Evolutionary conservation across 805 yeast genomes (phyloP), one percentile per base, ranked within the genome.

Genomic region (Starmerella geochares): DNA sequence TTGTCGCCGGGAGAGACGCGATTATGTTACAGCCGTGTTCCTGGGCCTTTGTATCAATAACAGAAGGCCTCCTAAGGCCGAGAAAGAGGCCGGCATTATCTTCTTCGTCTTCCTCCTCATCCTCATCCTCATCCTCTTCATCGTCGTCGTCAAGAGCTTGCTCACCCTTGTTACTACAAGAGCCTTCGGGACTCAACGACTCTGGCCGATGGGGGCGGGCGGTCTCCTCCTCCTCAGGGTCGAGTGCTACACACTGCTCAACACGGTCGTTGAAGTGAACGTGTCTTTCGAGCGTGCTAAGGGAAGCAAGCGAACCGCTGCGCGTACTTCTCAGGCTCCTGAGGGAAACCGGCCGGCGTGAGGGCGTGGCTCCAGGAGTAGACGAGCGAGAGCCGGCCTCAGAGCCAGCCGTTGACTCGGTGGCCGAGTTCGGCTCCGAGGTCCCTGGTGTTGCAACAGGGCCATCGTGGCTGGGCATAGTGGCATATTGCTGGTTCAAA

Each of bases 261-360:
- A 92, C 99, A 48, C 87, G 79, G 63, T 86, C 94, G 64, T 83
- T 92, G 68, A 92, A 92, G 66, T 88, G 97, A 54, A 92, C 88
- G 58, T 77, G 94, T 53, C 94, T 77, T 56, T 69, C 73, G 4
- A 40, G 11, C 32, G 50, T 50, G 10, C 29, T 33, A 4, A 46
- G 27, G 14, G 56, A 54, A 20, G 50, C 40, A 14, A 32, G 42
- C 21, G 54, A 50, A 16, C 49, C 47, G 21, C 47, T 43, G n/a
- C 42, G 45, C 16, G 21, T 40, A 32, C 44, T 40, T 11, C 44
- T 25, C 27, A 52, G 4, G 35, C 54, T 52, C n/a, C 46, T 35
- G 35, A 48, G 36, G 28, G 57, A 51, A 3, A 41, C 44, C 20
- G 51, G 47, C 17, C 55, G 51, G 2, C 52, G 23, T 3, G 45